Evolutionary conservation across 208 protist species (phyloP).

Genomic region (Histomonas meleagridis): DNA sequence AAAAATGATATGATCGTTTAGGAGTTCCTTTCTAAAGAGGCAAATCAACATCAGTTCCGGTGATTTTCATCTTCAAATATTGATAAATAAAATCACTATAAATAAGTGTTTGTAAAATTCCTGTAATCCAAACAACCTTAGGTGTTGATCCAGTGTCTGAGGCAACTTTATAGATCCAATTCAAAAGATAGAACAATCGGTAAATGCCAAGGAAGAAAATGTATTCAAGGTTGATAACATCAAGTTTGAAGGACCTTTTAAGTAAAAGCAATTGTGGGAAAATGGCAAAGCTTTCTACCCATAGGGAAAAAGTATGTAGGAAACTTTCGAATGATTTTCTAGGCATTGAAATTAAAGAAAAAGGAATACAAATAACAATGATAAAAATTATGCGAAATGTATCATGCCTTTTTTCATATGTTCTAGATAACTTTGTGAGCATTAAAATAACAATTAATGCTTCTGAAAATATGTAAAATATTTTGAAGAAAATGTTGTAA

Average conservation of each 20-base stretch:
- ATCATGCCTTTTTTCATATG: constrained; percentile 22
- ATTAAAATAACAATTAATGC: background rate
- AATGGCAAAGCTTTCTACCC: constrained; percentile 14
- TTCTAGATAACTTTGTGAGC: background rate
- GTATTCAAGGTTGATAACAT: constrained; percentile 1
- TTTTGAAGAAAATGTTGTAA: constrained; percentile 35
- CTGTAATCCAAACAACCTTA: background rate
- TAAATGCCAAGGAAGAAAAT: constrained; percentile 34
- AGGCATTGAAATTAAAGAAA: background rate
- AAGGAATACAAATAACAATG: background rate
- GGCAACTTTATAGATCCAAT: constrained; percentile 35
- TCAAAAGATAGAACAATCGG: constrained; percentile 36
- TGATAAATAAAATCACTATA: constrained; percentile 40
- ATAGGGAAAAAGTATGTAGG: background rate
- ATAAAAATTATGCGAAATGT: background rate
- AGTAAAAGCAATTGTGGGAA: constrained; percentile 32
- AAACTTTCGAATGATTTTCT: background rate
- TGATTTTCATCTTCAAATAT: background rate
- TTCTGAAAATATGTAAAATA: constrained; percentile 23
- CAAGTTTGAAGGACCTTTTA: background rate
- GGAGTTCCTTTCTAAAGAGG: too few species aligned
- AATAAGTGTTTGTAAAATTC: constrained; percentile 34
- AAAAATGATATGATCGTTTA: too few species aligned
- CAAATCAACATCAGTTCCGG: background rate
- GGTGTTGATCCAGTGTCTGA: background rate